Conservation (phyloP, 352 stramenopile genomes). For the Phytophthora sansomeana region DNA sequence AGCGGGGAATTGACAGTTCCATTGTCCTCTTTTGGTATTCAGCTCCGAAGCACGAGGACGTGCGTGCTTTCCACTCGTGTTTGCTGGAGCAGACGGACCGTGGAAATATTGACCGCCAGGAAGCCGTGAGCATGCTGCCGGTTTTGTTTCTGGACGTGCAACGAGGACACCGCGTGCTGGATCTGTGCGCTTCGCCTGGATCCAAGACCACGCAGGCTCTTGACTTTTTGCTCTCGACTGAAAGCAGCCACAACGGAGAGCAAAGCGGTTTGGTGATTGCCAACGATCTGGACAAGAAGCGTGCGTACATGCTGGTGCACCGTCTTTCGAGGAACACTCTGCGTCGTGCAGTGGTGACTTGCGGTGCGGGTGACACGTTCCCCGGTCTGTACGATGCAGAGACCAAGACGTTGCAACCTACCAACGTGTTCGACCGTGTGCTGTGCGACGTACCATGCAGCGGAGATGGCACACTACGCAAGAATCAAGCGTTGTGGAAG, state of each 20-base stretch:
- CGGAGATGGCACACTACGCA: conserved; percentile 98
- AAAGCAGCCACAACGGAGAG: conserved; percentile 15
- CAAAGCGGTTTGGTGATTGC: conserved; percentile 91
- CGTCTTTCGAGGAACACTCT: conserved; percentile 90
- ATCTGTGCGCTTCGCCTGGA: conserved; percentile 96
- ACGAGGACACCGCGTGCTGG: conserved; percentile 79
- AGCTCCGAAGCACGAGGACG: conserved; percentile 81
- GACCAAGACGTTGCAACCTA: conserved; percentile 47
- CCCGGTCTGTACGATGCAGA: conserved; percentile 85
- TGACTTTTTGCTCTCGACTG: conserved; percentile 74
- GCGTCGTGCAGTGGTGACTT: conserved; percentile 92
- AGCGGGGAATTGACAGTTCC: not conserved
- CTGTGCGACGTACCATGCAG: conserved; percentile 98
- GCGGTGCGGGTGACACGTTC: conserved; percentile 93
- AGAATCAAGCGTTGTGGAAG: conserved; percentile 95
- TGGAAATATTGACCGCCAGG: conserved; percentile 96
- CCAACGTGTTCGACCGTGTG: conserved; percentile 98
- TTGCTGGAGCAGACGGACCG: conserved; percentile 93
- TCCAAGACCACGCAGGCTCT: conserved; percentile 99
- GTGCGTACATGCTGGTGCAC: conserved; percentile 98
- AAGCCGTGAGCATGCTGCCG: conserved; percentile 98
- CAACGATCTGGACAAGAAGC: conserved; percentile 97
- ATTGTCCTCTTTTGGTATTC: not conserved
- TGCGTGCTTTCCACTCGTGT: conserved; percentile 93
- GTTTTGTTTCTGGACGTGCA: conserved; percentile 96